A percentile compares a stretch with the other conserved stretches of the same genome.
These are phyloP conservation scores for Acanthamoeba royreba DNA, from an alignment of 208 protist species.

Conservation along the genomic window DNA sequence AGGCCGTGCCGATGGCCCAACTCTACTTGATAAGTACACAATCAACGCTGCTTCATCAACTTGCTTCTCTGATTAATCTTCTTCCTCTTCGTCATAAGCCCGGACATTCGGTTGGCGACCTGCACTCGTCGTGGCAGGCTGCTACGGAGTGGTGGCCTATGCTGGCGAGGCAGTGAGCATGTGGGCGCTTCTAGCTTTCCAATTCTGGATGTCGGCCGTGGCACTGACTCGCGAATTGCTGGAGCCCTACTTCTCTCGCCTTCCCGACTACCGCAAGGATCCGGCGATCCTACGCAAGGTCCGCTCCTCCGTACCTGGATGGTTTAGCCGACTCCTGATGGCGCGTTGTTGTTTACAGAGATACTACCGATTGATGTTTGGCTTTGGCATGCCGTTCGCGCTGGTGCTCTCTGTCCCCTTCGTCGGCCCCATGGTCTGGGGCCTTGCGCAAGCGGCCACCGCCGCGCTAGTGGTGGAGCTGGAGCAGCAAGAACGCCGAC, in stretches of 20 bases:
- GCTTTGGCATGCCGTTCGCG: not conserved
- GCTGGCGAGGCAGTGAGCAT: not conserved
- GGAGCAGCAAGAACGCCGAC: not conserved
- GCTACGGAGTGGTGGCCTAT: not conserved
- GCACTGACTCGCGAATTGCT: not conserved
- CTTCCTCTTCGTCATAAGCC: not conserved
- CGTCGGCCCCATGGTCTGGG: not conserved
- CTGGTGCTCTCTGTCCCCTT: not conserved
- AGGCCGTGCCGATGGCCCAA: not conserved
- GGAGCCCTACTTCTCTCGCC: not conserved
- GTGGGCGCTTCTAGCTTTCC: not conserved
- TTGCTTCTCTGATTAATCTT: not conserved
- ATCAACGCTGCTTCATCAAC: not conserved
- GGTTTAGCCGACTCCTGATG: not conserved
- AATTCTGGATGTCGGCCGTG: not conserved
- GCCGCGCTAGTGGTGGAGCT: not conserved
- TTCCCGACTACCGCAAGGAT: not conserved
- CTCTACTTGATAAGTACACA: not conserved
- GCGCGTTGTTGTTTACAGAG: not conserved
- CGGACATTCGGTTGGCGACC: not conserved
- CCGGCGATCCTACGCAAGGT: not conserved
- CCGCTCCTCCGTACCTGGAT: not conserved
- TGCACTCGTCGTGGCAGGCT: not conserved
- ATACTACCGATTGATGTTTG: conserved; percentile 24
- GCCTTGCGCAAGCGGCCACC: not conserved